Evolutionary conservation across 2,329 filamentous ascomycete genomes (phyloP), one percentile per base, ranked within the genome.

Genomic region (Aspergillus phoenicis): DNA sequence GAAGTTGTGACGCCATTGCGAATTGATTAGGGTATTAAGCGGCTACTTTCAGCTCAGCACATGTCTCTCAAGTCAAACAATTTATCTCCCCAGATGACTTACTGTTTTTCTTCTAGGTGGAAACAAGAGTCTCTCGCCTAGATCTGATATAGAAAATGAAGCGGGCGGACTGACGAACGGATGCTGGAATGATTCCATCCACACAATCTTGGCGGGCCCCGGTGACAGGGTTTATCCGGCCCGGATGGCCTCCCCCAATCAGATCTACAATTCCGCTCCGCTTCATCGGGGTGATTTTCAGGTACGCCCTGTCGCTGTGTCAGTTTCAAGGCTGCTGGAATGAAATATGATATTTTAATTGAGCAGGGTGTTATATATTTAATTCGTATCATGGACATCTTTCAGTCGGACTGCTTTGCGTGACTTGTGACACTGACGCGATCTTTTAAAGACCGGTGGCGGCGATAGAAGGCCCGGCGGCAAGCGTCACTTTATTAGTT

Each of bases 1-100:
- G 83, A 59, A 92, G 84, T 78, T 91, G 89, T 60, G 89, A 90
- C 48, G 89, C 85, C 89, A 91, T 91, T 59, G 66, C 75, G 69
- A 20, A 24, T 15, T 45, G 33, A 45, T 45, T 45, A 47, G 13
- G 20, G 15, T 15, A 39, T 39, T 33, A 13, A 30, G 17, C 26
- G 17, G 28, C 47, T 51, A 51, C 47, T 51, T 51, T 17, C 10
- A 36, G 30, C 15, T n/a, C 26, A 48, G 8, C 20, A 17, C 36
- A 15, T 24, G 4, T 10, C 22, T 5, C 26, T 11, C 22, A 2
- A 22, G 47, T 8, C 5, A 28, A 20, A 15, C 6, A 41, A 4
- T 11, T 15, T 13, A 30, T 57, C 22, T 55, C 39, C 45, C 11
- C 17, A 30, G 43, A 49, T 7, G n/a, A 36, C 20, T n/a, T 20